A percentile compares a stretch with the other conserved stretches of the same genome.
These are phyloP conservation scores for Catenaria anguillulae DNA, from an alignment of 371 early-diverging fungal species.

Conservation along the genomic window DNA sequence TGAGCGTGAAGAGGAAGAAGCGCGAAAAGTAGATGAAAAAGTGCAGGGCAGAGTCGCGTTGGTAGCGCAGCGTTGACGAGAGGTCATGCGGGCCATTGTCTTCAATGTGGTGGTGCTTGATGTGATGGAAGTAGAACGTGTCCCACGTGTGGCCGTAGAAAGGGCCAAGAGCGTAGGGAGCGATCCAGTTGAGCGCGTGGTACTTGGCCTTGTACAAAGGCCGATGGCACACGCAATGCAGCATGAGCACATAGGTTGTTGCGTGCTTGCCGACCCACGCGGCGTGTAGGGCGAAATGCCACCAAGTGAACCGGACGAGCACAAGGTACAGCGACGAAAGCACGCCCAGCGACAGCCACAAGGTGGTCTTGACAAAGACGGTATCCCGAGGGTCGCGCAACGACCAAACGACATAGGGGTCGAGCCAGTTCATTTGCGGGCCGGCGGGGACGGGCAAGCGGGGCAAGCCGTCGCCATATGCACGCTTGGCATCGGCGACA, in stretches of 20 bases:
- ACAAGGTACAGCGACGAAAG: slow-evolving; percentile 11
- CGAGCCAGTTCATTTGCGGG: not conserved
- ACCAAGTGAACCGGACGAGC: slow-evolving; percentile 10
- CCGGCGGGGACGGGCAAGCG: not conserved
- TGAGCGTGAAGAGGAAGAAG: slow-evolving; percentile 17
- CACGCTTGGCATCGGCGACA: not conserved
- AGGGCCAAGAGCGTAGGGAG: slow-evolving; percentile 17
- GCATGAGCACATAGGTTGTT: slow-evolving; percentile 12
- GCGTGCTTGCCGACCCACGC: slow-evolving; percentile 1
- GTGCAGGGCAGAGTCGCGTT: slow-evolving; percentile 16
- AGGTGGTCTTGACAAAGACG: slow-evolving; percentile 10
- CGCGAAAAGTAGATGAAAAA: slow-evolving; percentile 20
- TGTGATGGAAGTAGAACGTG: slow-evolving; percentile 23
- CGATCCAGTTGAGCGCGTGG: slow-evolving; percentile 10
- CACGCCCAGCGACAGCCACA: slow-evolving; percentile 8
- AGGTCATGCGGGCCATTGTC: slow-evolving; percentile 21
- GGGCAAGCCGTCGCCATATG: too few species aligned
- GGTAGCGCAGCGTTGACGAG: slow-evolving; percentile 18
- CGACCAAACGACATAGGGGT: not conserved
- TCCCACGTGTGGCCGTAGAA: slow-evolving; percentile 22
- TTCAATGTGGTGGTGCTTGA: slow-evolving; percentile 24
- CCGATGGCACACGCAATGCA: slow-evolving; percentile 13
- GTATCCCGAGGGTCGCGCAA: slow-evolving; percentile 14
- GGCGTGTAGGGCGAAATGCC: slow-evolving; percentile 12
- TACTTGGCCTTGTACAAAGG: slow-evolving; percentile 7